Conservation (phyloP, 805 yeast species). For the Candida krabiensis region DNA sequence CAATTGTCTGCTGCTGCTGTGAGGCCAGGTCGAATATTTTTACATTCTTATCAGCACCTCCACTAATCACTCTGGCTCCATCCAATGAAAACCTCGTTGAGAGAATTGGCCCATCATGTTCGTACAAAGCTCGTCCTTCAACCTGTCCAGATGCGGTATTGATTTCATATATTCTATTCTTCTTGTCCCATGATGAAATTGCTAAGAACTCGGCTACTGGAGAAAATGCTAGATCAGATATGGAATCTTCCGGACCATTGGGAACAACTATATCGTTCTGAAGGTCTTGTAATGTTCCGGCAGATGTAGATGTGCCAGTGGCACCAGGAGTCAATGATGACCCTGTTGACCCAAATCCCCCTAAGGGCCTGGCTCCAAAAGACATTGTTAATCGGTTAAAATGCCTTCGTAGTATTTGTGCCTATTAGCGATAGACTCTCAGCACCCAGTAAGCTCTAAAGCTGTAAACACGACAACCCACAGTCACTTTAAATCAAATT, state of each 20-base stretch:
- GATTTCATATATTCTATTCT: constrained; percentile 89
- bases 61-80: constrained; percentile 84
- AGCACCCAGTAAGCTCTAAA: no score
- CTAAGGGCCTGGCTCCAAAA: constrained; percentile 29
- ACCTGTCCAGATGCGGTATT: constrained; percentile 68
- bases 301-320: constrained; percentile 32
- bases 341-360: constrained; percentile 23
- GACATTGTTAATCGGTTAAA: no score
- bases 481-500: no score
- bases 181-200: constrained; percentile 92
- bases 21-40: constrained; percentile 77
- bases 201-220: constrained; percentile 81
- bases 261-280: constrained; percentile 68
- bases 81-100: constrained; percentile 81
- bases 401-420: no score
- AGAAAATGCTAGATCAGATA: constrained; percentile 81
- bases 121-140: constrained; percentile 86
- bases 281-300: constrained; percentile 56
- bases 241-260: constrained; percentile 90
- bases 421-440: no score
- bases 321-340: constrained; percentile 9
- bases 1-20: constrained; percentile 82
- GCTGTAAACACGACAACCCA: no score
- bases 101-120: constrained; percentile 87
- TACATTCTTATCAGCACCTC: constrained; percentile 90